Evolutionary conservation across 2,329 filamentous ascomycete genomes (phyloP).

Genomic region (Pseudogymnoascus sp.): DNA sequence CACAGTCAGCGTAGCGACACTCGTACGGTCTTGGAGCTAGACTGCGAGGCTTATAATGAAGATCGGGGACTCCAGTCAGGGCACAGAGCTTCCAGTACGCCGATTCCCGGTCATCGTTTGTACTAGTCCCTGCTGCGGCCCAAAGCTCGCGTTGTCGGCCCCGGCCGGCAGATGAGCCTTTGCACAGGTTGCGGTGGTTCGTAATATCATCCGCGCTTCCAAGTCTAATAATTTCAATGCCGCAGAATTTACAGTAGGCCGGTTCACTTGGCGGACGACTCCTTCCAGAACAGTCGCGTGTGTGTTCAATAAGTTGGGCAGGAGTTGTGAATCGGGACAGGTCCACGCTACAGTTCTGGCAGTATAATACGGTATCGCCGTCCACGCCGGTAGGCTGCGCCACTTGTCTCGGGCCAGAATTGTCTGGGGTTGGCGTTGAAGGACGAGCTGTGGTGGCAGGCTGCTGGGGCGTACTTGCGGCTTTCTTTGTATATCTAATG

Average conservation of each 20-base stretch:
- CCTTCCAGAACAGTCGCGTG: neutral
- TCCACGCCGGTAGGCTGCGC: neutral
- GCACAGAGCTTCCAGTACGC: constrained; percentile 4
- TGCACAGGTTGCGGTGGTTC: constrained; percentile 3
- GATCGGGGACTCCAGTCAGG: neutral
- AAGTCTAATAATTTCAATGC: neutral
- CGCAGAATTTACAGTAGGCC: neutral
- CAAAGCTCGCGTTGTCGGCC: neutral
- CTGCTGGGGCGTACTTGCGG: neutral
- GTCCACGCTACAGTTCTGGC: constrained; percentile 1
- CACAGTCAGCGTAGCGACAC: neutral
- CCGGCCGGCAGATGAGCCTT: neutral
- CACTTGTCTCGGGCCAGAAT: neutral
- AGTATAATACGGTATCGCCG: neutral
- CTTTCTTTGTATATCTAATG: neutral
- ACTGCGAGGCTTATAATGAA: neutral
- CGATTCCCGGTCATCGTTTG: neutral
- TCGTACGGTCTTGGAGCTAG: neutral
- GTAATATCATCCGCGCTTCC: constrained; percentile 5
- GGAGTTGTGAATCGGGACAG: neutral
- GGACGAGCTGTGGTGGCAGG: neutral
- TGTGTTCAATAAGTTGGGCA: neutral
- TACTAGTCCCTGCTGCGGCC: neutral
- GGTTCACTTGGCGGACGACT: neutral
- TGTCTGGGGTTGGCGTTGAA: neutral